Conservation (phyloP, 1,139 yeast species). For the Geotrichum fermentans region DNA sequence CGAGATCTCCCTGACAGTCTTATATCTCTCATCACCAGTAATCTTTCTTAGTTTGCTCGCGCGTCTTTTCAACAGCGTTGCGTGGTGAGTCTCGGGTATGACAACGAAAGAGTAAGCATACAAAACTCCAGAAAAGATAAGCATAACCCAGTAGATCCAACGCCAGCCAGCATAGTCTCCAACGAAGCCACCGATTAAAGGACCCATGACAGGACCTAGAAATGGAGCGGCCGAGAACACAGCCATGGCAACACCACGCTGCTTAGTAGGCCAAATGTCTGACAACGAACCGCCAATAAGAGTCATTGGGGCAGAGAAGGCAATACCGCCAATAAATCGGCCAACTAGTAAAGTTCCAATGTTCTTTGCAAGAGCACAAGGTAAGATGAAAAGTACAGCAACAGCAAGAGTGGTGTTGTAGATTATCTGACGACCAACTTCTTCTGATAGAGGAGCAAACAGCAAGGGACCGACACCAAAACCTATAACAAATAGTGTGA, state of each 20-base stretch:
- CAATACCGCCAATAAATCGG: slow-evolving; percentile 63
- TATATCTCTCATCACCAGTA: slow-evolving; percentile 76
- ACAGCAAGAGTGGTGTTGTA: slow-evolving; percentile 52
- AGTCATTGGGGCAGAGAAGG: slow-evolving; percentile 78
- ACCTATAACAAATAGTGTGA: slow-evolving; percentile 81
- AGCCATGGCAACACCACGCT: slow-evolving; percentile 74
- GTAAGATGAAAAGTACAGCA: slow-evolving; percentile 62
- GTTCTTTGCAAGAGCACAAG: slow-evolving; percentile 68
- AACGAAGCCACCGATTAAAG: slow-evolving; percentile 65
- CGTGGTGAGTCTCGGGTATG: slow-evolving; percentile 86
- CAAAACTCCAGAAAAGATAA: slow-evolving; percentile 54
- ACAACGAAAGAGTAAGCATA: slow-evolving; percentile 45
- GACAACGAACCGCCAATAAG: slow-evolving; percentile 75
- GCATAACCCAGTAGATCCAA: slow-evolving; percentile 66
- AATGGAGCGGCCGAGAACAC: slow-evolving; percentile 67
- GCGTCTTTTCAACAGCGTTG: slow-evolving; percentile 68
- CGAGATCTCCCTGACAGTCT: slow-evolving; percentile 83
- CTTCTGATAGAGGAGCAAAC: slow-evolving; percentile 71
- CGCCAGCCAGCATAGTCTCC: slow-evolving; percentile 67
- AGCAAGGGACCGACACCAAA: slow-evolving; percentile 72
- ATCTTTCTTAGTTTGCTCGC: slow-evolving; percentile 69
- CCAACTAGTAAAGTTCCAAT: slow-evolving; percentile 63
- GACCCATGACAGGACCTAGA: slow-evolving; percentile 62
- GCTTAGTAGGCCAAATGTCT: slow-evolving; percentile 60
- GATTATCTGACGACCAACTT: slow-evolving; percentile 58